Percentiles rank a stretch among this genome's conserved stretches.
Evolutionary conservation across 2,329 filamentous ascomycete species (phyloP).

Genomic region (Pseudogymnoascus sp.): DNA sequence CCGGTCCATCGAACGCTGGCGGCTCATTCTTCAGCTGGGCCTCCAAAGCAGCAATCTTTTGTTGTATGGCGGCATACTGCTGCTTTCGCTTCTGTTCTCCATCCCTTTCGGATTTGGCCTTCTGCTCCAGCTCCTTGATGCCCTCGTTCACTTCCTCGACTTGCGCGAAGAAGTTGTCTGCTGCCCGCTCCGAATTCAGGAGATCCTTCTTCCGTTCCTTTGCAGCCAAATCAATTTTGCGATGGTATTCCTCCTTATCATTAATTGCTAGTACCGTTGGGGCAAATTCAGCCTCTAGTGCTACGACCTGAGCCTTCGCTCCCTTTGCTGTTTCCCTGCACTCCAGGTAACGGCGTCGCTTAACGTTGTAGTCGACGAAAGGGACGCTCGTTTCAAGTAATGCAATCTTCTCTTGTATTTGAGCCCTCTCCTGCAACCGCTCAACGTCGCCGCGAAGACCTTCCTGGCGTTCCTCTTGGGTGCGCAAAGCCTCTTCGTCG

Average conservation of each 20-base stretch:
- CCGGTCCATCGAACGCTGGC: slow-evolving; percentile 57
- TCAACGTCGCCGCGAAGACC: slow-evolving; percentile 74
- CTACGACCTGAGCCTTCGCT: slow-evolving; percentile 48
- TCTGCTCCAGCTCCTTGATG: slow-evolving; percentile 25
- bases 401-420: slow-evolving; percentile 54
- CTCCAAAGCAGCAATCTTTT: slow-evolving; percentile 54
- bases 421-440: slow-evolving; percentile 65
- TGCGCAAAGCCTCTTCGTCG: slow-evolving; percentile 54
- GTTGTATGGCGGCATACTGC: slow-evolving; percentile 41
- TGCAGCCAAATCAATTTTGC: slow-evolving; percentile 47
- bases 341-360: slow-evolving; percentile 38
- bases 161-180: slow-evolving; percentile 33
- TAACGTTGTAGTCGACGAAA: slow-evolving; percentile 54
- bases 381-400: slow-evolving; percentile 58
- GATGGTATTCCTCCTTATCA: slow-evolving; percentile 59
- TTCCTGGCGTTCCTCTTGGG: slow-evolving; percentile 63
- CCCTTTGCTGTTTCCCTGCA: slow-evolving; percentile 47
- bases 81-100: slow-evolving; percentile 40
- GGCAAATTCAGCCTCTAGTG: slow-evolving; percentile 51
- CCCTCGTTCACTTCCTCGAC: slow-evolving; percentile 36
- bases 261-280: slow-evolving; percentile 64
- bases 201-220: slow-evolving; percentile 46
- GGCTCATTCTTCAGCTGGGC: slow-evolving; percentile 53
- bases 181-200: slow-evolving; percentile 43
- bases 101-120: slow-evolving; percentile 43